Base-by-base conservation (phyloP, 305 asterid genomes). In the Nicotiana rustica region DNA sequence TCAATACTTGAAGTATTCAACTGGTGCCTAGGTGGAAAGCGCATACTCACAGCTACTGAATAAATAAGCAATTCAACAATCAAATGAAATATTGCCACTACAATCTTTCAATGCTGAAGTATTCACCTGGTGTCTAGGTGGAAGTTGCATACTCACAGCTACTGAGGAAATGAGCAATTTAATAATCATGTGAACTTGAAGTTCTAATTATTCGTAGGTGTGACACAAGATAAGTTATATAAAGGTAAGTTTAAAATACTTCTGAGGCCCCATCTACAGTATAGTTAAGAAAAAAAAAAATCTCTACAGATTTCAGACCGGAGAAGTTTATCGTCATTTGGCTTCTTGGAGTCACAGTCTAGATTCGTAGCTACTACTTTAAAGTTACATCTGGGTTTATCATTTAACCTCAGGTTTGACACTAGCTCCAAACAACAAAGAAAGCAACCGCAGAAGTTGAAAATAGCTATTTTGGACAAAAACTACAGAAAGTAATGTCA, bases 331-430 rank as follows among this genome's bases (percentile, higher is more conserved):
- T 6, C 38, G 60, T 52, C 65, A 69, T 69, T 68, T 41, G 55
- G 79, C 5, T 75, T 52, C 65, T 75, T 36, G 5, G 29, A 29
- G 41, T 75, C 79, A 25, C 61, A 75, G 25, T 52, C 65, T 75
- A 75, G 44, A 75, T 41, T 25, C 44, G 6, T 21, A 47, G 61
- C 60, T 44, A 44, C 60, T 71, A 71, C 36, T 47, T 44, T 71
- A 47, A 19, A 15, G 60, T 35, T 44, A 44, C 78, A 19, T 19
- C 4, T 4, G 19, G 21, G 29, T 71, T 44, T 52, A 75, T 25
- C 25, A 75, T 75, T 52, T 52, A 75, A 52, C 79, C 47, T 52
- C 25, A 8, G 47, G 79, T 52, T 52, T 29, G 15, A 49, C 3
- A 52, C 29, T 15, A 75, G 25, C 17, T 52, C 59, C 59, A 52